Evolutionary conservation across 2,329 filamentous ascomycete genomes (phyloP).

Genomic region (Exserohilum rostratum): DNA sequence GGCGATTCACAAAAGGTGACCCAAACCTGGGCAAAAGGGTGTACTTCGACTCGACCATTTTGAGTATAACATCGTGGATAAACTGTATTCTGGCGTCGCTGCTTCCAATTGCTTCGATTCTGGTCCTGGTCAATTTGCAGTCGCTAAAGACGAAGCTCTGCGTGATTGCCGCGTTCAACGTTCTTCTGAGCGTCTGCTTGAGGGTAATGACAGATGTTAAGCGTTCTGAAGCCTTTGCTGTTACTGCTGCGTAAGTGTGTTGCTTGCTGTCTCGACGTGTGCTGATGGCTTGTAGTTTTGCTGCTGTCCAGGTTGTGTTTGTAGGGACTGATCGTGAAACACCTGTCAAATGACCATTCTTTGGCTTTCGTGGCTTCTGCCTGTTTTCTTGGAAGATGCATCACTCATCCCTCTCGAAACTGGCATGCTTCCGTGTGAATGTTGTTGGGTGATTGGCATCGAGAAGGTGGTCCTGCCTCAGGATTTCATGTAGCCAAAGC

Average conservation of each 20-base stretch:
- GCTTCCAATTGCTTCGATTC: constrained; percentile 29
- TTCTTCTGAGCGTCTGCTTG: constrained; percentile 29
- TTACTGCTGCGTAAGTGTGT: constrained; percentile 32
- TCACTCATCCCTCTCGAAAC: neutral
- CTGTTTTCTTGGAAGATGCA: neutral
- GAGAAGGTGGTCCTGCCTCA: neutral
- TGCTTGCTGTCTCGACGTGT: too few species aligned
- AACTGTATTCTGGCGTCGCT: constrained; percentile 28
- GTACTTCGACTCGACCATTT: neutral
- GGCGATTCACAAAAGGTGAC: neutral
- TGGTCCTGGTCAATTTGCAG: constrained; percentile 17
- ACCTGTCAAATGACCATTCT: neutral
- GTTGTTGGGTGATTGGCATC: neutral
- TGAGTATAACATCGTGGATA: constrained; percentile 22
- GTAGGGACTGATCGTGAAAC: neutral
- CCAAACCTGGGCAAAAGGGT: neutral
- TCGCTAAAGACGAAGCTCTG: constrained; percentile 17
- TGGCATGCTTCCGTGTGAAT: neutral
- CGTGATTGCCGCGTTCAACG: constrained; percentile 30
- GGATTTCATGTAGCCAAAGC: neutral
- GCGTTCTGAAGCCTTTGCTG: constrained; percentile 31
- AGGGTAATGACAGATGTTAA: constrained; percentile 28
- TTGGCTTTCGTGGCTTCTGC: neutral
- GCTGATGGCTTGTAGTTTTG: constrained; percentile 2
- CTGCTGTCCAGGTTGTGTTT: constrained; percentile 10